Conservation (phyloP, 768 basidiomycete species). For the Leccinum broughii region DNA sequence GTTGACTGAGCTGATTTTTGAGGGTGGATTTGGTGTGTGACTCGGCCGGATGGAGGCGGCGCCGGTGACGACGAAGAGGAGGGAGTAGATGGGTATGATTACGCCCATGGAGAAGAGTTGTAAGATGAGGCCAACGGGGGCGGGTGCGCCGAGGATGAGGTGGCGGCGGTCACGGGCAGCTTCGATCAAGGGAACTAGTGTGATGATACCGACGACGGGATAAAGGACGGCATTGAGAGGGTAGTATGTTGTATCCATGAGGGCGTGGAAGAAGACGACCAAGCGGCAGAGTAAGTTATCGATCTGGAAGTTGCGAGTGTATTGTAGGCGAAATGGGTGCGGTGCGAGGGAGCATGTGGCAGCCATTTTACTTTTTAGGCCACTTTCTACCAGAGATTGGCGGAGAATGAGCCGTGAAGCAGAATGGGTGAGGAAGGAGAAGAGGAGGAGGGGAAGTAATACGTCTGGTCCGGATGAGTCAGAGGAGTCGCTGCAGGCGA, state of each 20-base stretch:
- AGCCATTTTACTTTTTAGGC: conserved; percentile 21
- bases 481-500: neutral
- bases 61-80: conserved; percentile 44
- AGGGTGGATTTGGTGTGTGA: conserved; percentile 8
- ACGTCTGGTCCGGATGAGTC: conserved; percentile 10
- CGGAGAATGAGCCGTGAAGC: conserved; percentile 17
- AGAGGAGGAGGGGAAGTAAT: conserved; percentile 21
- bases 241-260: conserved; percentile 16
- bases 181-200: conserved; percentile 48
- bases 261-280: conserved; percentile 47
- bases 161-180: conserved; percentile 40
- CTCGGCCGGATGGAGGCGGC: conserved; percentile 19
- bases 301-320: conserved; percentile 38
- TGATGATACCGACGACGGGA: conserved; percentile 10
- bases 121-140: conserved; percentile 40
- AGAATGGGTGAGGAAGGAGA: conserved; percentile 13
- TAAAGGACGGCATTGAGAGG: conserved; percentile 21
- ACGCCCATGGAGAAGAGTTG: conserved; percentile 46
- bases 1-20: conserved; percentile 43
- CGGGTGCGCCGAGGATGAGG: conserved; percentile 40
- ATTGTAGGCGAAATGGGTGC: conserved; percentile 39
- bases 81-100: conserved; percentile 49
- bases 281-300: conserved; percentile 45
- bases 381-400: conserved; percentile 13
- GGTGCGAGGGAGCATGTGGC: conserved; percentile 33